Percentiles rank a stretch among this genome's conserved stretches.
phyloP scores from a whole-genome alignment of 371 early-diverging fungal species.

The Rhizomucor pusillus region DNA sequence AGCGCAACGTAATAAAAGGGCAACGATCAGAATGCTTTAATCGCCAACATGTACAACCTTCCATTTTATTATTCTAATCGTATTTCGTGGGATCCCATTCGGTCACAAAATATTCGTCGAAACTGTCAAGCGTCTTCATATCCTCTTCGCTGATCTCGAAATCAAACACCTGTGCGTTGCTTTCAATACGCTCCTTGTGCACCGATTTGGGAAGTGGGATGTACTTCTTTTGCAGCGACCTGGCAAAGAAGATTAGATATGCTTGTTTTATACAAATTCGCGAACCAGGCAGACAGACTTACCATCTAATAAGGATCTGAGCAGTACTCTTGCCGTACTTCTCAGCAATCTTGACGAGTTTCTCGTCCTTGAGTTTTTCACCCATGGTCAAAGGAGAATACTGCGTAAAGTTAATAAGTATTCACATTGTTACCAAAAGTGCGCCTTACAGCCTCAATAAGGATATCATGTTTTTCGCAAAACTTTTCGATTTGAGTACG shows the following conservation, averaged over 20 bases:
- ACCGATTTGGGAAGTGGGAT: slow-evolving; percentile 59
- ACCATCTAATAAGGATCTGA: slow-evolving; percentile 38
- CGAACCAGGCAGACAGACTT: background rate
- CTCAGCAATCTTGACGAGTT: slow-evolving; percentile 41
- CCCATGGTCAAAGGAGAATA: slow-evolving; percentile 59
- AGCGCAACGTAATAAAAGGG: slow-evolving; percentile 17
- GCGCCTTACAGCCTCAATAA: slow-evolving; percentile 40
- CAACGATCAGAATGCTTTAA: background rate
- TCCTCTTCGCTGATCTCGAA: slow-evolving; percentile 53
- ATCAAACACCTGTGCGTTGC: slow-evolving; percentile 55
- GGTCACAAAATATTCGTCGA: slow-evolving; percentile 33
- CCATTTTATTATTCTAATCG: slow-evolving; percentile 10
- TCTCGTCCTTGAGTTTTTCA: slow-evolving; percentile 40
- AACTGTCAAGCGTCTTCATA: slow-evolving; percentile 43
- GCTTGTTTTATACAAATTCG: too few relatives aligned
- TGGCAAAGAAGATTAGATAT: too few relatives aligned
- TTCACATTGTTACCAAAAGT: background rate
- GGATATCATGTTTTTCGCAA: slow-evolving; percentile 47
- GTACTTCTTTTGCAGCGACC: slow-evolving; percentile 45
- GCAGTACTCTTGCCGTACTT: slow-evolving; percentile 46
- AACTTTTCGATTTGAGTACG: slow-evolving; percentile 42
- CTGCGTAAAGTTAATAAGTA: background rate
- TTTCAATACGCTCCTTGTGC: slow-evolving; percentile 41
- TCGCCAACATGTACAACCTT: slow-evolving; percentile 3
- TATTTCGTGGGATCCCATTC: slow-evolving; percentile 34